Evolutionary conservation across 495 filamentous ascomycete genomes (phyloP).

Genomic region (Cairneyella variabilis): DNA sequence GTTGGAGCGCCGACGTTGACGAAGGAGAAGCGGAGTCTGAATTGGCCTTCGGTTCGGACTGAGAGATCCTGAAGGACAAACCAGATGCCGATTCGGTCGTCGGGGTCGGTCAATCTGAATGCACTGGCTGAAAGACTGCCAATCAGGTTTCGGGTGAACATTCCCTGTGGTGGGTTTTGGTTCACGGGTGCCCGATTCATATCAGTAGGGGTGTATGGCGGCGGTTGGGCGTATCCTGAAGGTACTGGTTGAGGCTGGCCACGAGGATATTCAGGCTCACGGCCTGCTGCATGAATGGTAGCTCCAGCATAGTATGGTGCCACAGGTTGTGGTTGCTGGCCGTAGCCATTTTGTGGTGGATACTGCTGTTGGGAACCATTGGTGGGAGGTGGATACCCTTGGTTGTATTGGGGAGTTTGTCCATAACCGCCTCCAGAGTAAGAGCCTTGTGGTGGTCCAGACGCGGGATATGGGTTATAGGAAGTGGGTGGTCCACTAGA

Average conservation of each 20-base stretch:
- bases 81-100: conserved; percentile 89
- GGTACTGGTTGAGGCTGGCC: no score
- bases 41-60: conserved; percentile 86
- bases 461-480: conserved; percentile 24
- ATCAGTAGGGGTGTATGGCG: no score
- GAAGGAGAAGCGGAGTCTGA: conserved; percentile 63
- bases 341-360: conserved; percentile 20
- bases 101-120: conserved; percentile 76
- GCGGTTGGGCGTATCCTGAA: no score
- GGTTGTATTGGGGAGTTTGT: background rate
- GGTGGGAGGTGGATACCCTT: conserved; percentile 5
- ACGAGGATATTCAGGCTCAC: background rate
- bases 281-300: conserved; percentile 4
- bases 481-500: background rate
- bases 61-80: conserved; percentile 96
- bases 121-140: conserved; percentile 89
- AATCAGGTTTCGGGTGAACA: conserved; percentile 96
- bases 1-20: conserved; percentile 67
- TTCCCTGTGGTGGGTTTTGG: conserved; percentile 60
- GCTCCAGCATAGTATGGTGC: conserved; percentile 11
- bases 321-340: conserved; percentile 4
- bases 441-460: conserved; percentile 16
- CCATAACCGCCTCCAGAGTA: conserved; percentile 8
- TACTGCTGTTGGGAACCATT: conserved; percentile 9
- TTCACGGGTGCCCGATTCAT: conserved; percentile 16